A percentile compares a stretch with the other conserved stretches of the same genome.
phyloP scores from a whole-genome alignment of 305 asterid genomes.

The Fraxinus latifolia region DNA sequence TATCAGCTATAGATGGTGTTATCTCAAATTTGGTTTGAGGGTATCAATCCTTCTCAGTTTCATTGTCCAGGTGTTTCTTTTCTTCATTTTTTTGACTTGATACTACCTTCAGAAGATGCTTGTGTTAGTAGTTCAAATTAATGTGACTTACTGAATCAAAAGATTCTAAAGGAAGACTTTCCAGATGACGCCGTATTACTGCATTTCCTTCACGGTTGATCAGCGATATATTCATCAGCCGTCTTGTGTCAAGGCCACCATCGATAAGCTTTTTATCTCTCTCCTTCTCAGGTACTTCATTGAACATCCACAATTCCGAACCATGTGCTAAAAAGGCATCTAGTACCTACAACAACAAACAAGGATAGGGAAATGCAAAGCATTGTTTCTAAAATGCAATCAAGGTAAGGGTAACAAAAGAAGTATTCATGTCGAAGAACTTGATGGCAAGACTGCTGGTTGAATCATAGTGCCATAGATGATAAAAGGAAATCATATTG shows the following conservation, averaged over 20 bases:
- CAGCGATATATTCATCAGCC: conserved; percentile 61
- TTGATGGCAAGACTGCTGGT: conserved; percentile 25
- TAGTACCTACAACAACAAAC: conserved; percentile 54
- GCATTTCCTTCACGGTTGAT: conserved; percentile 90
- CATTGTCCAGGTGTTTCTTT: neutral
- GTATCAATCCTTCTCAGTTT: conserved; percentile 5
- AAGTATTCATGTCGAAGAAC: conserved; percentile 25
- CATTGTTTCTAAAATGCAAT: conserved; percentile 18
- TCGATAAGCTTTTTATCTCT: conserved; percentile 70
- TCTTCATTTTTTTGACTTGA: conserved; percentile 6
- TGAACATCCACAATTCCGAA: conserved; percentile 94
- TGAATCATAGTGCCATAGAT: conserved; percentile 16
- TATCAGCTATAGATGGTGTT: neutral
- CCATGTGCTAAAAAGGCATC: conserved; percentile 83
- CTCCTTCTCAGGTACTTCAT: conserved; percentile 73
- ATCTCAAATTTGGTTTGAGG: neutral
- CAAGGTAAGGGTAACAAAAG: conserved; percentile 7
- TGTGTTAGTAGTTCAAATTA: neutral
- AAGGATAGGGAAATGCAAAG: neutral
- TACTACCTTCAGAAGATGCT: conserved; percentile 16
- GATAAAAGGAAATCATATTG: conserved; percentile 31
- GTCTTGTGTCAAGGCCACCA: conserved; percentile 76
- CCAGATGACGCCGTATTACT: conserved; percentile 82
- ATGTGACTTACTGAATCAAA: conserved; percentile 72
- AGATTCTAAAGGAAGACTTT: conserved; percentile 88